Conservation (phyloP, 1,284 basidiomycete species). For the Singerocomus inundabilis region DNA sequence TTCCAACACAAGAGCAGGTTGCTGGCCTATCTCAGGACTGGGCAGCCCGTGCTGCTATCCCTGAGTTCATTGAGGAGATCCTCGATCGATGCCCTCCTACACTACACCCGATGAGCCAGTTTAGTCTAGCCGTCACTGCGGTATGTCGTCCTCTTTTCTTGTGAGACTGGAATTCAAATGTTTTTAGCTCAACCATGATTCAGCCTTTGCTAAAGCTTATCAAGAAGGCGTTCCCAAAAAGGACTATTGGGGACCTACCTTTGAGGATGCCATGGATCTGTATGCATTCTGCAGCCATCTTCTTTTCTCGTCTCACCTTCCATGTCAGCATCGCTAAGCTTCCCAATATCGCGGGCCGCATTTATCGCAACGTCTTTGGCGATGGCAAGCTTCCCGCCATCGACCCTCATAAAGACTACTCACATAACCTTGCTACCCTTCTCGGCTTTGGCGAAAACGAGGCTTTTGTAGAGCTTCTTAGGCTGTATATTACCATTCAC, state of each 20-base stretch:
- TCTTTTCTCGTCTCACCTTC: conserved; percentile 9
- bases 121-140: conserved; percentile 91
- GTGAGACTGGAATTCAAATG: background rate
- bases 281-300: conserved; percentile 35
- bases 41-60: conserved; percentile 86
- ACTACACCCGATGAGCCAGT: conserved; percentile 96
- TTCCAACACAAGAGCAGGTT: conserved; percentile 88
- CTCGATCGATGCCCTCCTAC: conserved; percentile 92
- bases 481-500: conserved; percentile 98
- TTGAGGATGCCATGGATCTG: conserved; percentile 98
- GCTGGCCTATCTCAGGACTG: conserved; percentile 84
- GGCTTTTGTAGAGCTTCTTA: conserved; percentile 91
- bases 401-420: conserved; percentile 89
- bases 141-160: conserved; percentile 46
- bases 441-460: conserved; percentile 91
- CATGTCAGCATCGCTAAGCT: conserved; percentile 85
- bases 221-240: conserved; percentile 90
- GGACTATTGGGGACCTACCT: conserved; percentile 96
- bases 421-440: conserved; percentile 87
- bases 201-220: conserved; percentile 96
- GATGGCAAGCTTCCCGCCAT: conserved; percentile 89
- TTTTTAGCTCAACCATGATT: conserved; percentile 88
- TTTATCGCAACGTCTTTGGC: conserved; percentile 93
- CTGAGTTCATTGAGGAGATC: conserved; percentile 90
- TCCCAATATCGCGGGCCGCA: conserved; percentile 95